Evolutionary conservation across 2,329 filamentous ascomycete species (phyloP), one percentile per base, ranked within the genome.

Genomic region (Diaporthe vaccinii): DNA sequence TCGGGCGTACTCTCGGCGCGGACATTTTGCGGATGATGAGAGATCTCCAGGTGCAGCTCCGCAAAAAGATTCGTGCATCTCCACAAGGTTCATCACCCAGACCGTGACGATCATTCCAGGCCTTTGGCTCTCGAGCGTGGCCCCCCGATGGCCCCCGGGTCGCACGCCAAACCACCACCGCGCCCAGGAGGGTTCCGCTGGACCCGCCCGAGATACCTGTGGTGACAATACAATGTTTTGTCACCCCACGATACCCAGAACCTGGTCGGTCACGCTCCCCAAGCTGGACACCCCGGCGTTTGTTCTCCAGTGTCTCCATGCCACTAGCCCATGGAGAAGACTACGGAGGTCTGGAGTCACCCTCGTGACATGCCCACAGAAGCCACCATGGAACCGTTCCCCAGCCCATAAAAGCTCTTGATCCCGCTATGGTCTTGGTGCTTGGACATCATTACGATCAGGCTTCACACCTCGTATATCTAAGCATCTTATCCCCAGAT

Each of bases 291-390:
- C 67, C 68, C 73, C 62, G 68, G 65, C 67, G 73, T 51, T 51
- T 41, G n/a, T 69, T 76, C 75, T 72, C 75, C 73, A 75, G 67
- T 72, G 59, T 76, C 70, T 62, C 75, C 71, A 73, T 73, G 46
- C 34, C 31, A n/a, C 46, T 39, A 51, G 69, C 25, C 49, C 73
- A 65, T 75, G 75, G 75, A 76, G 75, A 76, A 76, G 74, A 69
- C 39, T 46, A 76, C 75, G 75, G 75, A 76, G 73, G 75, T 76
- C 75, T 76, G 75, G 75, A 76, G 75, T 76, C 75, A 76, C 75
- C 75, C 75, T 76, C 73, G 68, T 53, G 49, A 36, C 20, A 58
- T 69, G 55, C 46, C 75, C 73, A 65, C 61, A 71, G 73, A 76
- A 76, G 73, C 49, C 73, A 49, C 31, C 57, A 75, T 75, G 69